Percentiles rank a stretch among this genome's conserved stretches.
These are phyloP conservation scores for Avena sativa DNA, from an alignment of 176 grass and related monocot species.

Conservation along the genomic window DNA sequence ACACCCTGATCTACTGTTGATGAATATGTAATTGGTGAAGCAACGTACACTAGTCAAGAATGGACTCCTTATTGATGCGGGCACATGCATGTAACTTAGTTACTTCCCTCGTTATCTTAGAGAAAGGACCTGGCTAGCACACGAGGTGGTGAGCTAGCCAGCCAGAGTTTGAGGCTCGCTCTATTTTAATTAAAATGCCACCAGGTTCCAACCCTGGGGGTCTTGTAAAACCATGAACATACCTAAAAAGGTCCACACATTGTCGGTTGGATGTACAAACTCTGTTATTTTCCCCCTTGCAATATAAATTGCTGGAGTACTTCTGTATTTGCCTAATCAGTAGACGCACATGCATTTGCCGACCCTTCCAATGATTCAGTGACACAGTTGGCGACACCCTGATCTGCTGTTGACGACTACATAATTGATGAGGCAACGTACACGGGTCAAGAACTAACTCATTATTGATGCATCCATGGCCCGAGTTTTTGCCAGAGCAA, in stretches of 20 bases:
- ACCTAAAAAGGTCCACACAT: too few species aligned
- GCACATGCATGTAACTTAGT: neutral
- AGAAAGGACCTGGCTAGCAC: too few species aligned
- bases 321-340: neutral
- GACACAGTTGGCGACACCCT: constrained; percentile 27
- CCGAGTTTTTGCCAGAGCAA: neutral
- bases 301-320: neutral
- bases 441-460: constrained; percentile 39
- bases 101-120: too few species aligned
- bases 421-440: constrained; percentile 14
- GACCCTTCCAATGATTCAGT: neutral
- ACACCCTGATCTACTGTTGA: constrained; percentile 3
- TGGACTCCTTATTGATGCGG: constrained; percentile 31
- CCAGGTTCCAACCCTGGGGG: too few species aligned
- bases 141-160: too few species aligned
- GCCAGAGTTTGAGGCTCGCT: too few species aligned
- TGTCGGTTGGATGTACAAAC: too few species aligned
- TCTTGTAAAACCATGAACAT: too few species aligned
- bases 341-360: constrained; percentile 26
- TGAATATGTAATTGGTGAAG: constrained; percentile 16
- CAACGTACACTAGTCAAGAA: constrained; percentile 37
- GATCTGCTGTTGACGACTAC: constrained; percentile 6
- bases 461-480: constrained; percentile 24
- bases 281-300: neutral
- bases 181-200: too few species aligned